A percentile compares a stretch with the other conserved stretches of the same genome.
These are phyloP conservation scores for Didymella keratinophila DNA, from an alignment of 2,329 filamentous ascomycete genomes.

Conservation along the genomic window DNA sequence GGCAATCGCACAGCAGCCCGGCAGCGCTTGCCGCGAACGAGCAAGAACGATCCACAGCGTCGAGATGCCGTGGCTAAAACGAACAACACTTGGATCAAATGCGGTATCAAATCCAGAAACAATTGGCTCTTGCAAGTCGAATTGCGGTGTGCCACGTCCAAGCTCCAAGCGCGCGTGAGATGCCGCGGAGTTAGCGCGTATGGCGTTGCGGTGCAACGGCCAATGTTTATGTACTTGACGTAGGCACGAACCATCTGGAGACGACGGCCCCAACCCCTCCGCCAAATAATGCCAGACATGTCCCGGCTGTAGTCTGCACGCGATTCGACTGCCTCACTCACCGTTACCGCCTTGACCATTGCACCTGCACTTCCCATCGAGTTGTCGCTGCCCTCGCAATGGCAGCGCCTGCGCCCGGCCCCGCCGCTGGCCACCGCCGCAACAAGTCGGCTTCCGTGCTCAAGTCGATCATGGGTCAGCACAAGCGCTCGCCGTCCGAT, in stretches of 20 bases:
- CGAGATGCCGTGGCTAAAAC: conserved; percentile 9
- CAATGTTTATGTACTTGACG: conserved; percentile 15
- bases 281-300: conserved; percentile 17
- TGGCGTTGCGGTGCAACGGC: conserved; percentile 15
- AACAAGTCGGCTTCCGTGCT: conserved; percentile 56
- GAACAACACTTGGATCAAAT: conserved; percentile 6
- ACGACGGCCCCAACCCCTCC: conserved; percentile 14
- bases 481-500: conserved; percentile 58
- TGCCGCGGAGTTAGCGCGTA: conserved; percentile 14
- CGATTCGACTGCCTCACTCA: conserved; percentile 6
- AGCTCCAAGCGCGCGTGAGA: conserved; percentile 9
- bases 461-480: conserved; percentile 61
- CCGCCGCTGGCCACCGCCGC: conserved; percentile 45
- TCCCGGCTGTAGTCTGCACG: conserved; percentile 17
- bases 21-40: conserved; percentile 19
- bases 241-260: conserved; percentile 23
- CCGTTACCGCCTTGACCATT: conserved; percentile 5
- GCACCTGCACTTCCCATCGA: conserved; percentile 6
- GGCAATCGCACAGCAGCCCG: conserved; percentile 9
- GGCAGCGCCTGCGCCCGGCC: conserved; percentile 36
- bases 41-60: conserved; percentile 8
- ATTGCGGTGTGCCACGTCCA: conserved; percentile 23
- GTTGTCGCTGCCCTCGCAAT: conserved; percentile 28
- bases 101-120: conserved; percentile 2
- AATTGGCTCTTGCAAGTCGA: conserved; percentile 17